Percentiles rank a stretch among this genome's conserved stretches.
Evolutionary conservation across 2,329 filamentous ascomycete genomes (phyloP).

Genomic region (Rachicladosporium sp.): DNA sequence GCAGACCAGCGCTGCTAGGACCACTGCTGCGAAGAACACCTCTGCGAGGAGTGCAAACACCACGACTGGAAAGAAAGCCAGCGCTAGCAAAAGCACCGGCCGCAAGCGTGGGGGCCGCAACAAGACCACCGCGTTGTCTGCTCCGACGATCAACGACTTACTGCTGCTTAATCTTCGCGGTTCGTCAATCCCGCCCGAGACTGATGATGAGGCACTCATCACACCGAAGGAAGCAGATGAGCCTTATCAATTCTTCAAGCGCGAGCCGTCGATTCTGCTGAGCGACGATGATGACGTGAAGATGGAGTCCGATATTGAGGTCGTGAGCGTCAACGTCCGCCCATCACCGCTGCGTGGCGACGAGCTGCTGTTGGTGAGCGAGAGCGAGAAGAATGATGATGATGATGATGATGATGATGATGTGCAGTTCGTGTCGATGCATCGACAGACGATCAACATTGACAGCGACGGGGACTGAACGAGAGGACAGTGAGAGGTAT

Average conservation of each 20-base stretch:
- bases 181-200: neutral
- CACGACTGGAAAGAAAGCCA: too few species aligned
- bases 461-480: too few species aligned
- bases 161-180: neutral
- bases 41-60: too few species aligned
- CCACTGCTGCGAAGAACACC: too few species aligned
- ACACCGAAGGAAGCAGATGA: neutral
- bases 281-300: neutral
- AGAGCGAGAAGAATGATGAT: too few species aligned
- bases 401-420: too few species aligned
- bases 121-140: neutral
- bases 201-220: neutral
- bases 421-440: too few species aligned
- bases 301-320: neutral
- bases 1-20: too few species aligned
- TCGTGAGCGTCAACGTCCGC: neutral
- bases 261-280: neutral
- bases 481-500: too few species aligned
- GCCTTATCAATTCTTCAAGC: neutral
- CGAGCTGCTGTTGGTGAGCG: too few species aligned
- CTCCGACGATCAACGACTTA: neutral
- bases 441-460: too few species aligned
- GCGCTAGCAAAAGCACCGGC: too few species aligned
- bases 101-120: neutral
- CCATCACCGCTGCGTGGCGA: neutral